Evolutionary conservation across 2,329 filamentous ascomycete genomes (phyloP).

Genomic region (Hawksworthiomyces lignivorus): DNA sequence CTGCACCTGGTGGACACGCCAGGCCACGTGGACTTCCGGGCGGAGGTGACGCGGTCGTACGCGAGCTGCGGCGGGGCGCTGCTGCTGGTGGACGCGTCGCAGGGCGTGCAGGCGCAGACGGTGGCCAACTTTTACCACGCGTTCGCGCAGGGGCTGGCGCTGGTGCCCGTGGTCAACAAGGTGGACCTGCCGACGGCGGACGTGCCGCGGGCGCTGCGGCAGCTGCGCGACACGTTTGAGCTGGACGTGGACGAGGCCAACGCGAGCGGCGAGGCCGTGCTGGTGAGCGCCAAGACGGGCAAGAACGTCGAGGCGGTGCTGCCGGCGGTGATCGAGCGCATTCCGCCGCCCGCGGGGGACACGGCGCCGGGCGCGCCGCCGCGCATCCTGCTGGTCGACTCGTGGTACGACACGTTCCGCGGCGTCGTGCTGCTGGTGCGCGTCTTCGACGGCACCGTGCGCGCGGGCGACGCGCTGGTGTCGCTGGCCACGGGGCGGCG

Average conservation of each 20-base stretch:
- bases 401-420: slow-evolving; percentile 95
- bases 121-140: slow-evolving; percentile 98
- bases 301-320: slow-evolving; percentile 77
- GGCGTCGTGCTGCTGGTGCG: slow-evolving; percentile 87
- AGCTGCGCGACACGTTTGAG: slow-evolving; percentile 83
- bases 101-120: slow-evolving; percentile 95
- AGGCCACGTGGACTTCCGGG: slow-evolving; percentile 94
- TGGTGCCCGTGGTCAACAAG: slow-evolving; percentile 95
- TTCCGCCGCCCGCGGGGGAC: slow-evolving; percentile 75
- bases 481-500: slow-evolving; percentile 83
- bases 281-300: slow-evolving; percentile 89
- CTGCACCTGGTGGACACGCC: slow-evolving; percentile 95
- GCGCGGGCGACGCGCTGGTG: slow-evolving; percentile 74
- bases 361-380: slow-evolving; percentile 53
- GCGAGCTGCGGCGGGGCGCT: slow-evolving; percentile 91
- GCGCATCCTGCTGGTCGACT: slow-evolving; percentile 84
- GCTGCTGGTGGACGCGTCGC: slow-evolving; percentile 88
- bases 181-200: slow-evolving; percentile 89
- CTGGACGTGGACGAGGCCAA: slow-evolving; percentile 62
- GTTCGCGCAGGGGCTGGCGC: slow-evolving; percentile 78
- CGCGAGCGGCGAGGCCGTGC: slow-evolving; percentile 39
- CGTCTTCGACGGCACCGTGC: slow-evolving; percentile 80
- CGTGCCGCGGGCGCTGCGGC: slow-evolving; percentile 73
- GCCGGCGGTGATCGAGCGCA: slow-evolving; percentile 75
- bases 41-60: slow-evolving; percentile 92